Conservation (phyloP, 2,329 filamentous ascomycete species). For the Ceratocystis harringtonii region DNA sequence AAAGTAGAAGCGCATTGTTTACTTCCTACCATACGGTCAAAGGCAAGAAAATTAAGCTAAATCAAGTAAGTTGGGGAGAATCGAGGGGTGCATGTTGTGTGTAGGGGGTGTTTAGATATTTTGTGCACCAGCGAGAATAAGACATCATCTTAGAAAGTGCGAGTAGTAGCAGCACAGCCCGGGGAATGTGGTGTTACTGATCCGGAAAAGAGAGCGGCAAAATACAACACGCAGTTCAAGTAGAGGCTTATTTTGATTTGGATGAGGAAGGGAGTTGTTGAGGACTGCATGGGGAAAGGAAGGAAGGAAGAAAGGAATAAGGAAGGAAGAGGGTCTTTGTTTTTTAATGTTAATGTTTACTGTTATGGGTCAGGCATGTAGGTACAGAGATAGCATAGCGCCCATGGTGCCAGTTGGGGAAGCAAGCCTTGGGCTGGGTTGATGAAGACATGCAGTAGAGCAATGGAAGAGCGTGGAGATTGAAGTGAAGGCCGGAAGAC, state of each 20-base stretch:
- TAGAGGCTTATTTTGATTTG: background rate
- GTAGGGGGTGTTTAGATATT: background rate
- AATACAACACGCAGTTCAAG: background rate
- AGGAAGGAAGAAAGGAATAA: background rate
- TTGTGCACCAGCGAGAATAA: background rate
- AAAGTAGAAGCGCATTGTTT: background rate
- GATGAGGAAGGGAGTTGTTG: background rate
- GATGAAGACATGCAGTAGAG: background rate
- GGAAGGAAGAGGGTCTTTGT: conserved; percentile 3
- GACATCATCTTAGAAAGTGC: background rate
- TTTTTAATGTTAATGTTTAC: background rate
- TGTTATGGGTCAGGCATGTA: too few species aligned
- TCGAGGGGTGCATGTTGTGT: background rate
- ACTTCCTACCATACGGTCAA: background rate
- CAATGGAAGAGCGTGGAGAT: background rate
- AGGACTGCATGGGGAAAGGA: background rate
- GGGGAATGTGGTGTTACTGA: background rate
- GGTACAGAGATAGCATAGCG: background rate
- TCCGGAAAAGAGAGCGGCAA: background rate
- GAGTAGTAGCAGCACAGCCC: background rate
- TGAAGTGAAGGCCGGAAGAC: too few species aligned
- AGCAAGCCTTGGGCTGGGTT: background rate
- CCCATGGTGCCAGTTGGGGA: background rate
- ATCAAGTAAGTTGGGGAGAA: background rate
- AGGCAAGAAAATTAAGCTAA: background rate